Conservation (phyloP, 352 stramenopile genomes). For the Globisporangium spiculum region DNA sequence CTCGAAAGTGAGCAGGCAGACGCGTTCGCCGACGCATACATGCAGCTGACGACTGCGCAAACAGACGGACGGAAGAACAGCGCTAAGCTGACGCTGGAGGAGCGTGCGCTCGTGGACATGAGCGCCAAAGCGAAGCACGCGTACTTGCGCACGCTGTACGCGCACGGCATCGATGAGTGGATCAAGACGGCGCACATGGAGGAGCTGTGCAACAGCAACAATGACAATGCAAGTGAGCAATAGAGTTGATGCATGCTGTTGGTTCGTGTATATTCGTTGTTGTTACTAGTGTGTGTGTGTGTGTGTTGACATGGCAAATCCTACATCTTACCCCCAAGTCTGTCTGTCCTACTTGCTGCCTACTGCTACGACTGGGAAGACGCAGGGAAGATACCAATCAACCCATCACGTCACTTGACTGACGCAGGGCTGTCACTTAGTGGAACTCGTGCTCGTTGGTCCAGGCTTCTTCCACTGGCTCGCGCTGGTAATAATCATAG, state of each 20-base stretch:
- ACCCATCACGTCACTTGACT: background rate
- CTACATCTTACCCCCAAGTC: background rate
- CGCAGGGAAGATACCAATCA: background rate
- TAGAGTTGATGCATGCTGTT: background rate
- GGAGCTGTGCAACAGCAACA: background rate
- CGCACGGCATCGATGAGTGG: conserved; percentile 51
- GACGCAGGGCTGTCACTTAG: conserved; percentile 44
- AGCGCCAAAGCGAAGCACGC: conserved; percentile 22
- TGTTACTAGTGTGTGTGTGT: background rate
- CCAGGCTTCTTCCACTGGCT: conserved; percentile 92
- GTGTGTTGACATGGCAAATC: background rate
- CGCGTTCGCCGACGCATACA: conserved; percentile 46
- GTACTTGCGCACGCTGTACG: conserved; percentile 45
- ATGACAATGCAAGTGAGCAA: background rate
- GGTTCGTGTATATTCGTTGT: background rate
- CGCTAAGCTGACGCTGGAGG: conserved; percentile 37
- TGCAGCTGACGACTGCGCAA: conserved; percentile 29
- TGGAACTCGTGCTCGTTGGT: conserved; percentile 95
- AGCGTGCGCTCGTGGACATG: conserved; percentile 36
- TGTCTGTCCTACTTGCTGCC: conserved; percentile 16
- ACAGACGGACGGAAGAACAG: conserved; percentile 15
- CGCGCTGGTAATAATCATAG: conserved; percentile 97
- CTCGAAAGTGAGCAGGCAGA: conserved; percentile 21
- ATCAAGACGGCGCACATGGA: conserved; percentile 27
- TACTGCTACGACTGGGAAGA: background rate